phyloP scores from a whole-genome alignment of 2,329 filamentous ascomycete genomes.

The Neofusicoccum kwambonambiense region DNA sequence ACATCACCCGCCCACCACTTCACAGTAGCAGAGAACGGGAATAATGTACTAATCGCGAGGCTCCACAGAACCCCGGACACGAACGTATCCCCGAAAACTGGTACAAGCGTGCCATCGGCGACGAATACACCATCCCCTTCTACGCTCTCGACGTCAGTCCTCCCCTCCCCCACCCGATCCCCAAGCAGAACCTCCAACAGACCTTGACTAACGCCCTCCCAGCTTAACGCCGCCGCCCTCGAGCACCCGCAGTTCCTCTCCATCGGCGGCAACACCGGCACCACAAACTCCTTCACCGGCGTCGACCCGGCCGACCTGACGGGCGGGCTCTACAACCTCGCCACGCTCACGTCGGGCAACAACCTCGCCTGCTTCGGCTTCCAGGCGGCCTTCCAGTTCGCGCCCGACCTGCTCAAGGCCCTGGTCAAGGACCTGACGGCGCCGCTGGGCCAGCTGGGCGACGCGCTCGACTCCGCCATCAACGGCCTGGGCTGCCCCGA shows the following conservation, averaged over 20 bases:
- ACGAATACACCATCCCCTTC: slow-evolving; percentile 4
- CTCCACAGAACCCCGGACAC: neutral
- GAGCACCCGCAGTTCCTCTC: slow-evolving; percentile 32
- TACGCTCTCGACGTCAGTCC: neutral
- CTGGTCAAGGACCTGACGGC: slow-evolving; percentile 35
- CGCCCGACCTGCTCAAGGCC: slow-evolving; percentile 42
- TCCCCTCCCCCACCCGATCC: no score
- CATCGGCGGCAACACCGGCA: slow-evolving; percentile 39
- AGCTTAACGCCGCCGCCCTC: slow-evolving; percentile 15
- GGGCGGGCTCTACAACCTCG: slow-evolving; percentile 43
- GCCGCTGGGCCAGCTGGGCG: slow-evolving; percentile 35
- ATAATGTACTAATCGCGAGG: no score
- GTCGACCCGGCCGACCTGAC: slow-evolving; percentile 37
- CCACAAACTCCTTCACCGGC: slow-evolving; percentile 34
- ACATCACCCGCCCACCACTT: no score
- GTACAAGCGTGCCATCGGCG: slow-evolving; percentile 2
- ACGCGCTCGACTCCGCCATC: slow-evolving; percentile 27
- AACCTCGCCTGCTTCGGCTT: slow-evolving; percentile 48
- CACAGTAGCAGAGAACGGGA: neutral
- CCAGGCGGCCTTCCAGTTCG: slow-evolving; percentile 40
- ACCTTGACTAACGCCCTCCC: no score
- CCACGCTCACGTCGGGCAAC: slow-evolving; percentile 47
- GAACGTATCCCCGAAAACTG: slow-evolving; percentile 17
- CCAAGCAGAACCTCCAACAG: no score
- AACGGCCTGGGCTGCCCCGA: slow-evolving; percentile 19